A percentile compares a stretch with the other conserved stretches of the same genome.
phyloP scores from a whole-genome alignment of 2,329 filamentous ascomycete genomes.

The Stagonosporopsis cucurbitacearum region DNA sequence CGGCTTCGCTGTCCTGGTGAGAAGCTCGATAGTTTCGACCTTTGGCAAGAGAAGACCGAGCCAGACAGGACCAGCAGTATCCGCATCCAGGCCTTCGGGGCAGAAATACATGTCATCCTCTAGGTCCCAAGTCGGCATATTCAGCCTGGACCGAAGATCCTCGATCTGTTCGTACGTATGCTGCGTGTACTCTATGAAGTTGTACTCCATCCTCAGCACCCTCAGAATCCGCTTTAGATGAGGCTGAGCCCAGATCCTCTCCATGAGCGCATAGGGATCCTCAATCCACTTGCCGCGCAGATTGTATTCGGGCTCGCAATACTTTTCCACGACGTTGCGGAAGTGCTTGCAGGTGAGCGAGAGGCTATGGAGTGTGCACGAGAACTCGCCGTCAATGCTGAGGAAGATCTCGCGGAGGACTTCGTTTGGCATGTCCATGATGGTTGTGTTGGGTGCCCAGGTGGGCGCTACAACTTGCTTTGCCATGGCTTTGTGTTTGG shows the following conservation, averaged over 20 bases:
- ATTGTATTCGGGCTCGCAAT: slow-evolving; percentile 9
- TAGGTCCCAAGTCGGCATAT: not conserved
- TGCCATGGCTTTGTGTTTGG: not conserved
- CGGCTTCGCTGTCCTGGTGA: not conserved
- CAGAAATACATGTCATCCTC: not conserved
- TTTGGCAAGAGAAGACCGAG: not conserved
- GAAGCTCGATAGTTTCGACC: not conserved
- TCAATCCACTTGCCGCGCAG: not conserved
- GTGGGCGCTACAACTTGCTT: not conserved
- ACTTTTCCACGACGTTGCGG: not conserved
- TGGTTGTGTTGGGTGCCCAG: not conserved
- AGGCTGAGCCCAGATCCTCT: not conserved
- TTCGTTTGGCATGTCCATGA: slow-evolving; percentile 6
- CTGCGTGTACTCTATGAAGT: not conserved
- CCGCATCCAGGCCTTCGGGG: not conserved
- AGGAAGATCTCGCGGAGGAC: slow-evolving; percentile 2
- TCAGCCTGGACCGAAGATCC: not conserved
- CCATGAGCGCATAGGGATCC: not conserved
- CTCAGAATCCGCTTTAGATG: not conserved
- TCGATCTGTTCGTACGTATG: not conserved
- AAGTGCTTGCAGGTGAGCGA: not conserved
- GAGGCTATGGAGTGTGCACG: not conserved
- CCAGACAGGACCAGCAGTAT: not conserved
- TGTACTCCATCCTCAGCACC: too few relatives aligned
- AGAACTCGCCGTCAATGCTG: not conserved